Conservation (phyloP, 1,139 yeast species). For the Protomyces pachydermus region DNA sequence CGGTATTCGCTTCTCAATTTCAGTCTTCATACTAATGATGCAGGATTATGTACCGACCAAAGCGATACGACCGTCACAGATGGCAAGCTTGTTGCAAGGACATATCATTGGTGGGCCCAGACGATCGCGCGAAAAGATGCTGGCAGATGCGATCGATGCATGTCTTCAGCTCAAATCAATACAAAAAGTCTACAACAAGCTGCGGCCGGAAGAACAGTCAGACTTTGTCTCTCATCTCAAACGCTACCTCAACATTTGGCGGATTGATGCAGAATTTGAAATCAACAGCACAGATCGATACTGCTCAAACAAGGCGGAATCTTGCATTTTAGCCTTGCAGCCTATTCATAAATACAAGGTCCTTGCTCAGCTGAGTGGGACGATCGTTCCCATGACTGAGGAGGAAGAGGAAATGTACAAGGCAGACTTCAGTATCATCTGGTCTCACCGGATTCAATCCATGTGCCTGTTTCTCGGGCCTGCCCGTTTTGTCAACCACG, state of each 20-base stretch:
- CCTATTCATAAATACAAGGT: conserved; percentile 39
- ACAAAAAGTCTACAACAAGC: conserved; percentile 37
- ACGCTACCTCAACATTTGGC: conserved; percentile 42
- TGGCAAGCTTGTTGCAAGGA: conserved; percentile 10
- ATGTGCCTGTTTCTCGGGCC: conserved; percentile 49
- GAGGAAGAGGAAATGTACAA: conserved; percentile 36
- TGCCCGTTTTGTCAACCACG: conserved; percentile 48
- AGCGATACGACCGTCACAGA: conserved; percentile 13
- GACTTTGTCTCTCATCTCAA: conserved; percentile 43
- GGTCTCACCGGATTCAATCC: conserved; percentile 39
- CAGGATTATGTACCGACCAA: conserved; percentile 9
- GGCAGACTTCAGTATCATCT: conserved; percentile 46
- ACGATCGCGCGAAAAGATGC: conserved; percentile 8
- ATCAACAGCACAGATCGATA: conserved; percentile 47
- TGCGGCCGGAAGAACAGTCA: conserved; percentile 33
- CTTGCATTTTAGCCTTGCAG: conserved; percentile 44
- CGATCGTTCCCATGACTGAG: conserved; percentile 40
- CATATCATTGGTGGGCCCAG: conserved; percentile 8
- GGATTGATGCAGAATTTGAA: conserved; percentile 44
- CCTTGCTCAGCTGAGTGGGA: conserved; percentile 42
- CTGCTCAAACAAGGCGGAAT: conserved; percentile 38
- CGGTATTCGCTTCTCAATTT: background rate
- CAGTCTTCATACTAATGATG: background rate
- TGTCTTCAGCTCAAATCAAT: conserved; percentile 39
- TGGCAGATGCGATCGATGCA: conserved; percentile 35